Percentiles rank a stretch among this genome's conserved stretches.
Conservation (phyloP, 805 yeast species). For the Pichia nakasei region DNA sequence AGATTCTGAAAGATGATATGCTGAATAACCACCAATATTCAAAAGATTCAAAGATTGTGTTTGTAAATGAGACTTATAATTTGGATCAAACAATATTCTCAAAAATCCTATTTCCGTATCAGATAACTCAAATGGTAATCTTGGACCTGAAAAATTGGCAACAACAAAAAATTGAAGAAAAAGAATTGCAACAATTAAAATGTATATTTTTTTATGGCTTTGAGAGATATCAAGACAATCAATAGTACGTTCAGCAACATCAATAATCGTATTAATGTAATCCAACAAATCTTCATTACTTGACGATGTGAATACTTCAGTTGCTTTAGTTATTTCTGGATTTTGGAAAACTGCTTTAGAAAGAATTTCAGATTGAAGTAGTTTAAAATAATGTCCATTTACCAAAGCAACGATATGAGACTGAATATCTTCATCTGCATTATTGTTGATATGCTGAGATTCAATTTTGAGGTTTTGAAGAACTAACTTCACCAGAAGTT, state of each 20-base stretch:
- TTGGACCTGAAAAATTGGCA: slow-evolving; percentile 79
- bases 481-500: neutral
- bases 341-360: slow-evolving; percentile 13
- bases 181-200: slow-evolving; percentile 43
- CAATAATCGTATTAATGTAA: slow-evolving; percentile 1
- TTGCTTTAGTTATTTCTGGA: neutral
- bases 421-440: neutral
- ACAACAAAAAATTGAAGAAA: slow-evolving; percentile 64
- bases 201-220: neutral
- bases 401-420: slow-evolving; percentile 7
- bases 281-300: neutral
- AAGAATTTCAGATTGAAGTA: slow-evolving; percentile 9
- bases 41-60: slow-evolving; percentile 10
- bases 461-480: neutral
- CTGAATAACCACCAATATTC: slow-evolving; percentile 47
- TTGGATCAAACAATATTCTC: slow-evolving; percentile 16
- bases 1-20: slow-evolving; percentile 51
- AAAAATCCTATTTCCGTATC: slow-evolving; percentile 10
- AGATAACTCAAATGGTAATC: slow-evolving; percentile 28
- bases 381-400: slow-evolving; percentile 23
- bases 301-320: slow-evolving; percentile 1
- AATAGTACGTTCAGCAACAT: neutral
- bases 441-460: neutral
- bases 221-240: neutral
- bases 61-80: slow-evolving; percentile 15